phyloP scores from a whole-genome alignment of 2,329 filamentous ascomycete genomes.

The Lecanicillium sp. region DNA sequence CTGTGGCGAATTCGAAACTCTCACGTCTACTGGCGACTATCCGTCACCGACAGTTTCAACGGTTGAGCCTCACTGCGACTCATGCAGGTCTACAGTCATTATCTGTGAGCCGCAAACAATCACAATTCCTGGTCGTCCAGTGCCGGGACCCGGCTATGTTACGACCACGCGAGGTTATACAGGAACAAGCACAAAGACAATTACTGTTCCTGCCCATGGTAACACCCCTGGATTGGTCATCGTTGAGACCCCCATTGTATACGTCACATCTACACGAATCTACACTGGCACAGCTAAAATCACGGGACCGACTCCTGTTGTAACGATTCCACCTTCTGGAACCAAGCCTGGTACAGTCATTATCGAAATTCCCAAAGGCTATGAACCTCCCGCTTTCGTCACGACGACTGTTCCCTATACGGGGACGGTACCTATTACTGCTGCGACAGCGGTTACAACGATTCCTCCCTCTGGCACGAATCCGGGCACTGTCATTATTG shows the following conservation, averaged over 20 bases:
- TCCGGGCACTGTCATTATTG: constrained; percentile 2
- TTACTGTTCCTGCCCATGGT: not conserved
- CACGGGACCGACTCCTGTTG: not conserved
- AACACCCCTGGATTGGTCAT: not conserved
- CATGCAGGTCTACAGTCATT: constrained; percentile 16
- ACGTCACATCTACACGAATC: not conserved
- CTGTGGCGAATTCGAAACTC: constrained; percentile 15
- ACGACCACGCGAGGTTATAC: not conserved
- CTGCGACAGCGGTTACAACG: too few relatives aligned
- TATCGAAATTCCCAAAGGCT: not conserved
- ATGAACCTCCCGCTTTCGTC: too few relatives aligned
- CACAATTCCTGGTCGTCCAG: not conserved
- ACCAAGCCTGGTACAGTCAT: not conserved
- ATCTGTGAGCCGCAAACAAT: constrained; percentile 15
- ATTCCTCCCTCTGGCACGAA: too few relatives aligned
- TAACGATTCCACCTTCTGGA: not conserved
- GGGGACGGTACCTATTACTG: too few relatives aligned
- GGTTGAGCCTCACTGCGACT: constrained; percentile 13
- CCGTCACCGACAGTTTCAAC: constrained; percentile 14
- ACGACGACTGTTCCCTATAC: too few relatives aligned
- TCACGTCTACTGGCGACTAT: constrained; percentile 11
- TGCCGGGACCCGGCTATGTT: too few relatives aligned
- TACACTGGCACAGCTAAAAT: not conserved
- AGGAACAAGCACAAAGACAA: not conserved
- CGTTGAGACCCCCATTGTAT: not conserved